Conservation (phyloP, 257 asterid species). For the Ehretia macrophylla region DNA sequence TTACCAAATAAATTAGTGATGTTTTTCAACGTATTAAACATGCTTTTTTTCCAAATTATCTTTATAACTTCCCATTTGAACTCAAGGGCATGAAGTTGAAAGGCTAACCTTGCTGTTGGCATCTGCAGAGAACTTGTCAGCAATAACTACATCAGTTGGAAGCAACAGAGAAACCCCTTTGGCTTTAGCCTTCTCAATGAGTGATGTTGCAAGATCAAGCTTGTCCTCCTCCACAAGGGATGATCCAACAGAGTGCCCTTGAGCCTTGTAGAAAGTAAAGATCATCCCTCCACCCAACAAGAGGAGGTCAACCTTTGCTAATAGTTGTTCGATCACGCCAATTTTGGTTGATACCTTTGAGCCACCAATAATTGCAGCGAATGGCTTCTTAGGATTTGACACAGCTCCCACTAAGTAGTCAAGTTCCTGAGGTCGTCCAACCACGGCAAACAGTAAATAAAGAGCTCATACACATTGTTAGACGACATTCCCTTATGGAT, state of each 20-base stretch:
- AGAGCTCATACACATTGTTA: no score
- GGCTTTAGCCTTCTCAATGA: slow-evolving; percentile 72
- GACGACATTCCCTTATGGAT: no score
- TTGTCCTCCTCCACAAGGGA: slow-evolving; percentile 82
- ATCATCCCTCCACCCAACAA: slow-evolving; percentile 90
- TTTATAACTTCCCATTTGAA: no score
- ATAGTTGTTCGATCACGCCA: slow-evolving; percentile 65
- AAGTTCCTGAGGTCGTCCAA: slow-evolving; percentile 53
- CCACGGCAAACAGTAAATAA: not conserved
- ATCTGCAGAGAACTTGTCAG: slow-evolving; percentile 76
- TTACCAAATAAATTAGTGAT: no score
- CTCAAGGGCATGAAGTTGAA: no score
- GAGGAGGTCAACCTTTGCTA: slow-evolving; percentile 64
- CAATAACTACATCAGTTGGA: slow-evolving; percentile 70
- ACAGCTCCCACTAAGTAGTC: slow-evolving; percentile 82
- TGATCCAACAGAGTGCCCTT: slow-evolving; percentile 68
- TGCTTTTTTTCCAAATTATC: no score
- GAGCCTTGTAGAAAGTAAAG: slow-evolving; percentile 81
- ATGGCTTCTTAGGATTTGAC: slow-evolving; percentile 74
- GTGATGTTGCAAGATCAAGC: slow-evolving; percentile 71
- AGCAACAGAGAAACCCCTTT: slow-evolving; percentile 69
- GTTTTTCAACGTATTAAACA: no score
- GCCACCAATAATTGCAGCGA: slow-evolving; percentile 90
- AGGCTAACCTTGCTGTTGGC: slow-evolving; percentile 74
- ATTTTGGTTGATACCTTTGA: slow-evolving; percentile 75